phyloP scores from a whole-genome alignment of 2,329 filamentous ascomycete genomes.

The Fusarium fracticaudum region DNA sequence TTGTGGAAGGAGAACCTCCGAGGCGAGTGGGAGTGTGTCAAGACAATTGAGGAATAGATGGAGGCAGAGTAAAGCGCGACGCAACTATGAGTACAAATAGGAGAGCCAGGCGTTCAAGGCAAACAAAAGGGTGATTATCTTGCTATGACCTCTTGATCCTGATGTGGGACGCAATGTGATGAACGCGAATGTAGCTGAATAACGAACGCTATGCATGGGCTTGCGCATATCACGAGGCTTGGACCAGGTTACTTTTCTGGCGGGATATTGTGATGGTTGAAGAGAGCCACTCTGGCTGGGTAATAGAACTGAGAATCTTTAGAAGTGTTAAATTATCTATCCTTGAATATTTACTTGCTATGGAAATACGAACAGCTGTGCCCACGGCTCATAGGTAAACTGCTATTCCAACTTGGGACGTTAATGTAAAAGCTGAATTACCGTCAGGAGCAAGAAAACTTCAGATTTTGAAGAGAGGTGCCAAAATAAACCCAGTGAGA shows the following conservation, averaged over 20 bases:
- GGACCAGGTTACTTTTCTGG: not conserved
- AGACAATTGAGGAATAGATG: constrained; percentile 91
- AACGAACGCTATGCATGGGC: not conserved
- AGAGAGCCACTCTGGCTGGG: not conserved
- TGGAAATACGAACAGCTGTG: not conserved
- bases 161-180: constrained; percentile 25
- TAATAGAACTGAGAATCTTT: constrained; percentile 18
- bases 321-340: constrained; percentile 8
- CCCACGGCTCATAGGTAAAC: not conserved
- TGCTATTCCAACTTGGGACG: constrained; percentile 21
- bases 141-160: constrained; percentile 35
- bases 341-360: not conserved
- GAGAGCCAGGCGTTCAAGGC: constrained; percentile 51
- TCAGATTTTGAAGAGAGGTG: not conserved
- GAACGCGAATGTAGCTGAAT: not conserved
- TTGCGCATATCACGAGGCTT: not conserved
- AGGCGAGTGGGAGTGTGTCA: constrained; percentile 96
- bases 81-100: constrained; percentile 72
- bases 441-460: constrained; percentile 6
- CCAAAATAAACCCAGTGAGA: not conserved
- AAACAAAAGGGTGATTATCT: constrained; percentile 42
- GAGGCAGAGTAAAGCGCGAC: constrained; percentile 56
- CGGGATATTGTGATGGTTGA: not conserved
- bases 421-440: constrained; percentile 31
- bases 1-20: constrained; percentile 98